These are phyloP conservation scores for Candida yuanshanica DNA, from an alignment of 805 yeast species.

Conservation along the genomic window DNA sequence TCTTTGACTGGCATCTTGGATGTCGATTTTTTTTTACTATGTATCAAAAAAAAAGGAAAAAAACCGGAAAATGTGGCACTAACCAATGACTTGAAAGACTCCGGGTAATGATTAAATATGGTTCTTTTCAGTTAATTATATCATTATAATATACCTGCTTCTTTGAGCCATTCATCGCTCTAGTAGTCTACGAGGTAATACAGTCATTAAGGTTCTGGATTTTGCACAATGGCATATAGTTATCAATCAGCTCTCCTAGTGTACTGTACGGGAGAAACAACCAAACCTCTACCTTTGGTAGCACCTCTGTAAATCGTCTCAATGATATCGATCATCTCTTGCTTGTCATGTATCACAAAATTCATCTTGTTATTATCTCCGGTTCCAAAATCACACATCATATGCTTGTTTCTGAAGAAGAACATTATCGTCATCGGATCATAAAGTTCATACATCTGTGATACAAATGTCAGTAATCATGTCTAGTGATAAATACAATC, in stretches of 20 bases:
- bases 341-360: constrained; percentile 70
- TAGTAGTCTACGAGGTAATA: too few relatives aligned
- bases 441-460: constrained; percentile 79
- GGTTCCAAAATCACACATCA: constrained; percentile 98
- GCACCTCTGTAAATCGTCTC: constrained; percentile 93
- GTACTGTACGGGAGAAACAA: constrained; percentile 57
- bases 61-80: neutral
- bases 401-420: constrained; percentile 86
- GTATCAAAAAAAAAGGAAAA: neutral
- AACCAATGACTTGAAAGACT: neutral
- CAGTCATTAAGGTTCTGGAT: neutral
- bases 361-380: constrained; percentile 95
- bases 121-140: too few relatives aligned
- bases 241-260: constrained; percentile 14
- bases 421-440: constrained; percentile 94
- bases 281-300: constrained; percentile 86
- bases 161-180: too few relatives aligned
- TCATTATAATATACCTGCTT: too few relatives aligned
- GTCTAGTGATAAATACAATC: too few relatives aligned
- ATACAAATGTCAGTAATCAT: too few relatives aligned
- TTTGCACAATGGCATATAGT: neutral
- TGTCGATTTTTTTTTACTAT: neutral
- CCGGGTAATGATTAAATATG: too few relatives aligned
- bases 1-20: too few relatives aligned
- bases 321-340: constrained; percentile 84